Percentiles rank a stretch among this genome's conserved stretches.
phyloP scores from a whole-genome alignment of 305 asterid genomes.

The Ajuga reptans region DNA sequence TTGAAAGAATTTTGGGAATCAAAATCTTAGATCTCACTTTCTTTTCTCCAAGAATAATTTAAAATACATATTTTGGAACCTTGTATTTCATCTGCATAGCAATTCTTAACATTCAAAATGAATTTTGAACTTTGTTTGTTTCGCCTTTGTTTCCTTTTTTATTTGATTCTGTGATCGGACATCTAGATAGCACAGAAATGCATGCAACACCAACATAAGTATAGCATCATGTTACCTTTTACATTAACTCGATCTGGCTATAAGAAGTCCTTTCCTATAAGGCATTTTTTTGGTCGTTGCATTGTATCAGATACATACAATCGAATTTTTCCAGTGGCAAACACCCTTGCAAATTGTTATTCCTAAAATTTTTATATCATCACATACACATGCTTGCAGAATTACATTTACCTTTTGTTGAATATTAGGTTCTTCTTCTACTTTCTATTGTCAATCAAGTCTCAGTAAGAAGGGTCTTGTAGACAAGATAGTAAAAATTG shows the following conservation, averaged over 20 bases:
- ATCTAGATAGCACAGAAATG: background rate
- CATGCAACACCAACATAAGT: background rate
- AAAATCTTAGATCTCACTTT: background rate
- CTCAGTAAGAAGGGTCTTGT: constrained; percentile 10
- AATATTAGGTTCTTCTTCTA: too few species aligned
- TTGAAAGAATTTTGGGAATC: background rate
- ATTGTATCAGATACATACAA: too few species aligned
- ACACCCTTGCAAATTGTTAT: too few species aligned
- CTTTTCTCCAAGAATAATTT: background rate
- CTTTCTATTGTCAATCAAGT: too few species aligned
- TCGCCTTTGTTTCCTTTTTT: background rate
- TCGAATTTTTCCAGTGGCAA: too few species aligned
- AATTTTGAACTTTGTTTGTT: background rate
- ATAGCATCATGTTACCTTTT: too few species aligned
- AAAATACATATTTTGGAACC: background rate
- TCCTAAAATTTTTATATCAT: too few species aligned
- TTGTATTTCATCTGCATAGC: background rate
- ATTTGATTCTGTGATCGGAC: background rate
- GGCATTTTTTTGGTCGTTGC: too few species aligned
- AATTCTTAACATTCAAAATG: background rate
- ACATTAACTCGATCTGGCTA: too few species aligned
- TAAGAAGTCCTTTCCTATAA: too few species aligned
- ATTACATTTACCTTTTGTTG: too few species aligned
- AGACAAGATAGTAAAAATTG: background rate
- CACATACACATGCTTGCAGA: too few species aligned